A percentile compares a stretch with the other conserved stretches of the same genome.
Evolutionary conservation across 1,284 basidiomycete genomes (phyloP).

Genomic region (Somion occarium): DNA sequence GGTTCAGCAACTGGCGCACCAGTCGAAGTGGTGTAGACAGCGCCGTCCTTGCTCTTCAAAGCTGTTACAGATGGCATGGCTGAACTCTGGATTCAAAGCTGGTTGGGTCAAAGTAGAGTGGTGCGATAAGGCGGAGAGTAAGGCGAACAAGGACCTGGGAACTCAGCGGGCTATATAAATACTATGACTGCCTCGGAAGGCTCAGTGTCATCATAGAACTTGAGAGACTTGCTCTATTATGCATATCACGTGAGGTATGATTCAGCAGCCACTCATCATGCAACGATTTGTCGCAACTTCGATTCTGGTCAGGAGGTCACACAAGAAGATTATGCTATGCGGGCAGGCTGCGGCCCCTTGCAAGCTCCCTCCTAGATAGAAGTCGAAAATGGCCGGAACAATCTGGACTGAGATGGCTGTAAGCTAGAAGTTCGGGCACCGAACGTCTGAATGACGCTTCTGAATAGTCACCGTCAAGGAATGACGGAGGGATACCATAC

Average conservation of each 20-base stretch:
- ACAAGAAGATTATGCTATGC: neutral
- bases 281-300: constrained; percentile 7
- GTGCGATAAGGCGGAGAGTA: constrained; percentile 5
- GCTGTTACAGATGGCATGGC: constrained; percentile 66
- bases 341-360: neutral
- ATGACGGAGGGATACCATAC: neutral
- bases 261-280: constrained; percentile 7
- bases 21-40: constrained; percentile 80
- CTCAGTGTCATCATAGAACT: neutral
- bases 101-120: neutral
- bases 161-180: neutral
- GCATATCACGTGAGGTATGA: constrained; percentile 6
- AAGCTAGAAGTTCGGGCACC: neutral
- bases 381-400: neutral
- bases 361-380: neutral
- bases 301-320: neutral
- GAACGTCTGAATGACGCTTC: neutral
- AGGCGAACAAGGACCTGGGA: constrained; percentile 3
- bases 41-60: constrained; percentile 48
- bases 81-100: neutral
- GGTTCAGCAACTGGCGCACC: constrained; percentile 73
- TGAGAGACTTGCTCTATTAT: neutral
- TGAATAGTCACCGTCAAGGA: neutral
- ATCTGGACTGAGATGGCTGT: neutral
- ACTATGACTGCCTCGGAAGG: neutral